These are phyloP conservation scores for Infundibulicybe gibba DNA, from an alignment of 768 basidiomycete genomes.

Conservation along the genomic window DNA sequence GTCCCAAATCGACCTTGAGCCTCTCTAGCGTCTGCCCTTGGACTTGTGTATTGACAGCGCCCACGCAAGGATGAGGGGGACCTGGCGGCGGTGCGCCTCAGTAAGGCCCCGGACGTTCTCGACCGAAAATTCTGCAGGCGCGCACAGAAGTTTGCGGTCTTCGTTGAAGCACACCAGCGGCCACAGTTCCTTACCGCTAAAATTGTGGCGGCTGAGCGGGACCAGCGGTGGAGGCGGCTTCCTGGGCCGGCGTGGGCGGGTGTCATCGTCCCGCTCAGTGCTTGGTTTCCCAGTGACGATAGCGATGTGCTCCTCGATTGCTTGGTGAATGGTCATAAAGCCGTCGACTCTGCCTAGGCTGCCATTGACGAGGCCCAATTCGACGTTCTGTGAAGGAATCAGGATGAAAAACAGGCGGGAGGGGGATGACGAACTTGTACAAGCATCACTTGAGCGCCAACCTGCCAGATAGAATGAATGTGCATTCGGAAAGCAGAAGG, in stretches of 20 bases:
- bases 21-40: constrained; percentile 84
- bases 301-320: constrained; percentile 29
- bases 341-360: constrained; percentile 52
- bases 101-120: constrained; percentile 49
- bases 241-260: neutral
- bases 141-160: constrained; percentile 42
- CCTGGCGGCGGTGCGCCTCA: constrained; percentile 61
- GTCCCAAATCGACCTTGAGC: constrained; percentile 72
- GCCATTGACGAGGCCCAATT: constrained; percentile 69
- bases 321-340: constrained; percentile 48
- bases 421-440: constrained; percentile 40
- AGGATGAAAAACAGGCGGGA: neutral
- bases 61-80: constrained; percentile 64
- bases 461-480: constrained; percentile 25
- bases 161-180: constrained; percentile 58
- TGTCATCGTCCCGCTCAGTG: neutral
- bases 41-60: constrained; percentile 85
- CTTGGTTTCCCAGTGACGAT: constrained; percentile 20
- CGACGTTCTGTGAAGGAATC: constrained; percentile 43
- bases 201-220: constrained; percentile 19
- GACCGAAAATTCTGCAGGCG: constrained; percentile 53
- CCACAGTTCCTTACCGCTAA: constrained; percentile 35
- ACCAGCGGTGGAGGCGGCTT: neutral
- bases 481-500: neutral
- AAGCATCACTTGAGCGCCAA: constrained; percentile 81